A percentile compares a stretch with the other conserved stretches of the same genome.
phyloP scores from a whole-genome alignment of 352 stramenopile genomes.

The Globisporangium spinosum region DNA sequence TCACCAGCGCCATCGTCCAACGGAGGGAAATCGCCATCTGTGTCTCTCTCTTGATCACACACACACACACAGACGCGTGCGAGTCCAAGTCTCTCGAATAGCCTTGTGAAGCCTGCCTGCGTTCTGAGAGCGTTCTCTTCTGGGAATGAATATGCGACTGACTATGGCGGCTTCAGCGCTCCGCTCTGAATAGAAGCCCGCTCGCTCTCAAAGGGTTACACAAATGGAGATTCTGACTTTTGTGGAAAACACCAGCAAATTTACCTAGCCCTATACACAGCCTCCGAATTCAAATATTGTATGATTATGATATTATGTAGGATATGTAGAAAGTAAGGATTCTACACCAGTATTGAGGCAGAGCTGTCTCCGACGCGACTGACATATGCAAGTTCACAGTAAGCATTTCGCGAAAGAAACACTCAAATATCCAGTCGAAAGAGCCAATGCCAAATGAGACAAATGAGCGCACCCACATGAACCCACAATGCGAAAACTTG shows the following conservation, averaged over 20 bases:
- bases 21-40: constrained; percentile 7
- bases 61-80: background rate
- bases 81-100: background rate
- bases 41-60: background rate
- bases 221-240: background rate
- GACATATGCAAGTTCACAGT: background rate
- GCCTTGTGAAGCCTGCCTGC: background rate
- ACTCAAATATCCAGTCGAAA: background rate
- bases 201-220: background rate
- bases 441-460: background rate
- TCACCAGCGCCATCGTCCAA: background rate
- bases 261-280: background rate
- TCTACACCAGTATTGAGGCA: background rate
- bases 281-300: background rate
- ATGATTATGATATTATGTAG: background rate
- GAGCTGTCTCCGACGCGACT: background rate
- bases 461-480: background rate
- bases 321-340: background rate
- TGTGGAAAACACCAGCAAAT: background rate
- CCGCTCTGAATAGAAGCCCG: background rate
- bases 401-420: background rate
- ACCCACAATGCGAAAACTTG: background rate
- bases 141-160: background rate
- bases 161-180: background rate
- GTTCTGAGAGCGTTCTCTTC: background rate